Percentiles rank a stretch among this genome's conserved stretches.
Evolutionary conservation across 2,329 filamentous ascomycete species (phyloP).

Genomic region (Diaporthe batatas): DNA sequence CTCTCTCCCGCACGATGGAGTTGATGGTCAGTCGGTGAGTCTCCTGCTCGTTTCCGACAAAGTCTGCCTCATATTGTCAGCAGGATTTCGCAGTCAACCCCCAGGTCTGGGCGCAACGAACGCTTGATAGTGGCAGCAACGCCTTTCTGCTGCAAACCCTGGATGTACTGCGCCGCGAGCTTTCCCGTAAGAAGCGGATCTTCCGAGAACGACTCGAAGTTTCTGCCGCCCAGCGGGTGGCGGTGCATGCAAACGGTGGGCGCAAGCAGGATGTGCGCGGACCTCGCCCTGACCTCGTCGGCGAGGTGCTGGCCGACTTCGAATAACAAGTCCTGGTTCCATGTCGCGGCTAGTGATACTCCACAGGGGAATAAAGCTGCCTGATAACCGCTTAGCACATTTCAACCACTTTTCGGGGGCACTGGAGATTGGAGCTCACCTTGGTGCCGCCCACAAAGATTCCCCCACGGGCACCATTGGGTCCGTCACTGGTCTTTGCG

Average conservation of each 20-base stretch:
- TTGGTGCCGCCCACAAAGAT: slow-evolving; percentile 77
- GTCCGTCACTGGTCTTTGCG: slow-evolving; percentile 77
- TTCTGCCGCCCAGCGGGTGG: slow-evolving; percentile 84
- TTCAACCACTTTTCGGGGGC: not conserved
- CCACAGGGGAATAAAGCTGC: slow-evolving; percentile 85
- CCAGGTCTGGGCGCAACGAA: slow-evolving; percentile 50
- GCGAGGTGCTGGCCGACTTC: slow-evolving; percentile 79
- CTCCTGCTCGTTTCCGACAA: slow-evolving; percentile 81
- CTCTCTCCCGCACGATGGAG: slow-evolving; percentile 73
- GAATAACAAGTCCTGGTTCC: slow-evolving; percentile 78
- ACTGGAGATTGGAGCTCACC: slow-evolving; percentile 51
- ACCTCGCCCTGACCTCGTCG: slow-evolving; percentile 78
- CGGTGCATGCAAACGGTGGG: slow-evolving; percentile 87
- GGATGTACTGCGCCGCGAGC: slow-evolving; percentile 78
- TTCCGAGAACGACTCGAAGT: slow-evolving; percentile 90
- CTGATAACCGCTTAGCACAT: slow-evolving; percentile 52
- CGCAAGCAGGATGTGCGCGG: slow-evolving; percentile 79
- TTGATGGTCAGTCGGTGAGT: slow-evolving; percentile 75
- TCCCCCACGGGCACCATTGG: slow-evolving; percentile 77
- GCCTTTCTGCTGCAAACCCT: slow-evolving; percentile 78
- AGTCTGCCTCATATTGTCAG: slow-evolving; percentile 59
- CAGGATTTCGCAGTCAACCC: slow-evolving; percentile 33
- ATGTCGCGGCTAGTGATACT: slow-evolving; percentile 82
- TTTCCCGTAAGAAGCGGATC: slow-evolving; percentile 83
- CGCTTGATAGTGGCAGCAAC: slow-evolving; percentile 86